Evolutionary conservation across 2,329 filamentous ascomycete species (phyloP), one percentile per base, ranked within the genome.

Genomic region (Emergomyces pasteurianus): DNA sequence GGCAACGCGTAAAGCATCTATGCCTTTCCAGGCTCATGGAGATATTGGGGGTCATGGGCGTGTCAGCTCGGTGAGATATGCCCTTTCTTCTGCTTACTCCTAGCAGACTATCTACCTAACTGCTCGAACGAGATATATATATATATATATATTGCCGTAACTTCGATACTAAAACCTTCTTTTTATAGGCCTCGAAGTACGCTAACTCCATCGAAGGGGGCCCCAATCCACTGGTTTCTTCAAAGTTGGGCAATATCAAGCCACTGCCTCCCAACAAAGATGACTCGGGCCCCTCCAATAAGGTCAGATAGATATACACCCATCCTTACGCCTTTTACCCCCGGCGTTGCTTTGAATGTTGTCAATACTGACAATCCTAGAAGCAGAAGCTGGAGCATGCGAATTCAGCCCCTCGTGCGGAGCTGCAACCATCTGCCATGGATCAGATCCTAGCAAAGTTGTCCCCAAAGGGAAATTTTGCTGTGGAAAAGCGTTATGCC

Each of bases 381-480:
- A 78, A 78, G 75, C 72, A 76, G 69, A 81, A 80, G 68, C 63
- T 78, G 63, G 77, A 79, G 58, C 72, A 71, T 63, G 66, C 63
- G 59, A 72, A 65, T 58, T 65, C 67, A 60, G 63, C 66, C 54
- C 62, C 67, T 59, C 64, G 69, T 60, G 60, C 63, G 53, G 60
- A 55, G 38, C 50, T 63, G 40, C 66, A 71, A 31, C 62, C 69
- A 28, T 72, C 75, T n/a, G 71, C 75, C 9, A 84, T 92, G 79
- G 89, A 94, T 67, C 86, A 86, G 62, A 82, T 79, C 52, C 69
- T 78, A 34, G 71, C 74, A 40, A 77, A 73, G 46, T 68, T 78
- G 46, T 72, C 74, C 23, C 72, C 75, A 38, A 73, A 74, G 63
- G 58, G 34, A 26, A 16, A 12, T 40, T 12, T 28, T 40, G 57